Evolutionary conservation across 192 early-diverging fungal genomes (phyloP).

Genomic region (Entomortierella lignicola): DNA sequence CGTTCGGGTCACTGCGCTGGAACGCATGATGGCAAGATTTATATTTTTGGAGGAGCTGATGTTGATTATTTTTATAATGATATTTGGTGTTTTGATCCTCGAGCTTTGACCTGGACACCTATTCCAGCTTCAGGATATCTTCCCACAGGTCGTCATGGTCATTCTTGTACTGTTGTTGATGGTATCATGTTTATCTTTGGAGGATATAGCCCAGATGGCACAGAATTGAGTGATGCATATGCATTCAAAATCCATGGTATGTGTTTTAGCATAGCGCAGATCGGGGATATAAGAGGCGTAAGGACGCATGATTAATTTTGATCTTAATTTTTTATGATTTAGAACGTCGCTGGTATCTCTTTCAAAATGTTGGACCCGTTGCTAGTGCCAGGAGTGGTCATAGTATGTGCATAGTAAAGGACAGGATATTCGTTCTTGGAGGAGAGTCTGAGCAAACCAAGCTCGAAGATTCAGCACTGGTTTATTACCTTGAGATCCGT

Average conservation of each 20-base stretch:
- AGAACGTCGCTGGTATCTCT: constrained; percentile 69
- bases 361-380: constrained; percentile 67
- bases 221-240: constrained; percentile 60
- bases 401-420: constrained; percentile 56
- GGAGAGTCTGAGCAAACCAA: constrained; percentile 61
- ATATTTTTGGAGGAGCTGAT: constrained; percentile 65
- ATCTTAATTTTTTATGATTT: neutral
- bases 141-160: constrained; percentile 58
- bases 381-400: constrained; percentile 61
- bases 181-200: constrained; percentile 69
- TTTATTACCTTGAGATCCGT: constrained; percentile 23
- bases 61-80: constrained; percentile 64
- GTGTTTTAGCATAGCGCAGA: too few species aligned
- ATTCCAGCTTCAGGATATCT: constrained; percentile 60
- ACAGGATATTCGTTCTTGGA: constrained; percentile 64
- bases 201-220: constrained; percentile 56
- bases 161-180: constrained; percentile 54
- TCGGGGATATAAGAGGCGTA: too few species aligned
- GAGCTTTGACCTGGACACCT: constrained; percentile 56
- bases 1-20: constrained; percentile 49
- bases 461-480: constrained; percentile 52
- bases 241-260: constrained; percentile 64
- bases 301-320: too few species aligned
- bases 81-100: constrained; percentile 66
- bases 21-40: constrained; percentile 35